A percentile compares a stretch with the other conserved stretches of the same genome.
Evolutionary conservation across 75 land plant species (phyloP).

Genomic region (Picea sitchensis): DNA sequence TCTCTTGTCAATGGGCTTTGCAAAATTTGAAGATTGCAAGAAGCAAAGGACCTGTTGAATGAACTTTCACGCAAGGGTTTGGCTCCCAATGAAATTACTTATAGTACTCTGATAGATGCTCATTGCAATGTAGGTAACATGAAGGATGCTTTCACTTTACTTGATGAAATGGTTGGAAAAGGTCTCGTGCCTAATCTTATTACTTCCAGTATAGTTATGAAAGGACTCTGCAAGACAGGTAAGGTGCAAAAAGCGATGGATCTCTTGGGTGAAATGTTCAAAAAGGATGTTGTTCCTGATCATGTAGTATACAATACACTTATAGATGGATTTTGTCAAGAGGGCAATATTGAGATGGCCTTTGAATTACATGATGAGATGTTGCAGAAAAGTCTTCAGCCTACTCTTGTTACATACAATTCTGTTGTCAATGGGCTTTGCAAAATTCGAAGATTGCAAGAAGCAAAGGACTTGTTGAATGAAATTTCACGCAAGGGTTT

Average conservation of each 20-base stretch:
- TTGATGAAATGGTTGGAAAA: slow-evolving; percentile 47
- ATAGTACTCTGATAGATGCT: slow-evolving; percentile 71
- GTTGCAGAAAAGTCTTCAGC: slow-evolving; percentile 32
- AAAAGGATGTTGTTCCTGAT: slow-evolving; percentile 43
- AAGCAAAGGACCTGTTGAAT: slow-evolving; percentile 29
- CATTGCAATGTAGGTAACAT: slow-evolving; percentile 52
- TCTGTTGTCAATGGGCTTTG: slow-evolving; percentile 56
- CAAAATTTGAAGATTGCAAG: slow-evolving; percentile 26
- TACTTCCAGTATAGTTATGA: slow-evolving; percentile 51
- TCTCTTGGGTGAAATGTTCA: slow-evolving; percentile 37
- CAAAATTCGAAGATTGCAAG: slow-evolving; percentile 26
- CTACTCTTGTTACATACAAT: slow-evolving; percentile 55
- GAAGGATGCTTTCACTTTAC: slow-evolving; percentile 26
- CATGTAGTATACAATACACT: slow-evolving; percentile 62
- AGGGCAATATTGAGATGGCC: slow-evolving; percentile 33
- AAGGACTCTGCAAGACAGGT: slow-evolving; percentile 42
- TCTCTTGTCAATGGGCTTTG: slow-evolving; percentile 57
- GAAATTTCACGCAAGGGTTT: slow-evolving; percentile 28
- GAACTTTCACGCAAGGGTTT: slow-evolving; percentile 29
- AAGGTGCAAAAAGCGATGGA: slow-evolving; percentile 30
- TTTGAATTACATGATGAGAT: slow-evolving; percentile 44
- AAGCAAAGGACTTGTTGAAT: slow-evolving; percentile 28
- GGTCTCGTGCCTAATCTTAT: slow-evolving; percentile 34
- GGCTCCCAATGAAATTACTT: slow-evolving; percentile 49
- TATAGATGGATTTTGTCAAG: slow-evolving; percentile 57